Base-by-base conservation (phyloP, 495 filamentous ascomycete genomes). In the Hypoxylon subgilvum region DNA sequence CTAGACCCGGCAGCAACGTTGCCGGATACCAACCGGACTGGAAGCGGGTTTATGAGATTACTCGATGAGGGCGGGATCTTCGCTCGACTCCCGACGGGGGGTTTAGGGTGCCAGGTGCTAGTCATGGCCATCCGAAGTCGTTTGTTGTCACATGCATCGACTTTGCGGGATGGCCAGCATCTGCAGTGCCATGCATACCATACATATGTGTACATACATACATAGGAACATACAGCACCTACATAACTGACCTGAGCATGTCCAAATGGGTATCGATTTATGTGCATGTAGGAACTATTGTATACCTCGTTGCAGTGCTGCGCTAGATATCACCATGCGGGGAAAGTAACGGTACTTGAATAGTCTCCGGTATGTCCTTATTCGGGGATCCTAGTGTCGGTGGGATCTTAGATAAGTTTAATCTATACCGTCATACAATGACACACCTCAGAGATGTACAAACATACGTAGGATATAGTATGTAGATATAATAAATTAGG, bases 331-430 rank as follows among this genome's bases (percentile, higher is more conserved):
- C 14, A 32, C 32, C 40, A 52, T 63, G 59, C 59, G 59, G 59
- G 59, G 59, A 34, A 48, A 27, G 12, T 38, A 47, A 39, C 59
- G 59, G 59, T 63, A 63, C 59, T 63, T 63, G 47, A 25, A 25
- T 57, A 27, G 48, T 34, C 48, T 6, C 23, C 23, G 23, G 23
- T 27, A 27, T 27, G 3, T 27, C 23, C 23, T 4, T 4, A 8
- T 4, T 27, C 23, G 21, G 36, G n/a, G 13, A 22, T 22, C 41
- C 56, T 50, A 32, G 35, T 14, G 39, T 22, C 14, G 30, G 39
- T 40, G 47, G 52, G 46, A 57, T 50, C 34, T 57, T 63, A 52
- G 27, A 48, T 57, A 57, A 57, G 23, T 8, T 27, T n/a, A n/a
- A n/a, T n/a, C n/a, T n/a, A n/a, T n/a, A n/a, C n/a, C n/a, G n/a